Evolutionary conservation across 768 basidiomycete species (phyloP).

Genomic region (Kwoniella sp.): DNA sequence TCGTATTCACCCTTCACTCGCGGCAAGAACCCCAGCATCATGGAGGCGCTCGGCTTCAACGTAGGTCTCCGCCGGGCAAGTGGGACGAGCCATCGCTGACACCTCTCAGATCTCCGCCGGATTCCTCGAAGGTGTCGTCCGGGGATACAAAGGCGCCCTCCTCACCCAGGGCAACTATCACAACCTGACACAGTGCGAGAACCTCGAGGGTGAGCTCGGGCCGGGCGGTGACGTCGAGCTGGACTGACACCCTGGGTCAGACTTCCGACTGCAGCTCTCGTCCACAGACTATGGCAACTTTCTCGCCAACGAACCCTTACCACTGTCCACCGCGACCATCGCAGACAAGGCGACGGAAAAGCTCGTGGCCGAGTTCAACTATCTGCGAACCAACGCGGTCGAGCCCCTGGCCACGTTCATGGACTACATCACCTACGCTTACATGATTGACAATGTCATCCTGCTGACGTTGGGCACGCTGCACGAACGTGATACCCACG

Average conservation of each 20-base stretch:
- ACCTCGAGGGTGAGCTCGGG: conserved; percentile 71
- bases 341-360: conserved; percentile 93
- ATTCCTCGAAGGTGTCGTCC: conserved; percentile 54
- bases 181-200: conserved; percentile 95
- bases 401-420: conserved; percentile 86
- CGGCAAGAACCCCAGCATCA: conserved; percentile 12
- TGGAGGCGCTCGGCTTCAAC: conserved; percentile 52
- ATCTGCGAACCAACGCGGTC: conserved; percentile 81
- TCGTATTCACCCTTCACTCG: not conserved
- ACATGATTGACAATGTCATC: conserved; percentile 99
- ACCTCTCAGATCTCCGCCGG: conserved; percentile 46
- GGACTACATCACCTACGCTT: conserved; percentile 96
- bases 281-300: conserved; percentile 98
- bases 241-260: conserved; percentile 56
- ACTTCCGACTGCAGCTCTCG: conserved; percentile 90
- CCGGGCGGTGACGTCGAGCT: too few species aligned
- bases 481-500: conserved; percentile 94
- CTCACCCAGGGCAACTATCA: conserved; percentile 83
- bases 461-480: conserved; percentile 94
- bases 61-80: conserved; percentile 18
- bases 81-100: not conserved
- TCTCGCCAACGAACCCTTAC: conserved; percentile 90
- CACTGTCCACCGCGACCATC: conserved; percentile 88
- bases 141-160: conserved; percentile 92
- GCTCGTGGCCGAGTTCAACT: conserved; percentile 97